A percentile compares a stretch with the other conserved stretches of the same genome.
Conservation (phyloP, 2,329 filamentous ascomycete species). For the Bisporella sp. region DNA sequence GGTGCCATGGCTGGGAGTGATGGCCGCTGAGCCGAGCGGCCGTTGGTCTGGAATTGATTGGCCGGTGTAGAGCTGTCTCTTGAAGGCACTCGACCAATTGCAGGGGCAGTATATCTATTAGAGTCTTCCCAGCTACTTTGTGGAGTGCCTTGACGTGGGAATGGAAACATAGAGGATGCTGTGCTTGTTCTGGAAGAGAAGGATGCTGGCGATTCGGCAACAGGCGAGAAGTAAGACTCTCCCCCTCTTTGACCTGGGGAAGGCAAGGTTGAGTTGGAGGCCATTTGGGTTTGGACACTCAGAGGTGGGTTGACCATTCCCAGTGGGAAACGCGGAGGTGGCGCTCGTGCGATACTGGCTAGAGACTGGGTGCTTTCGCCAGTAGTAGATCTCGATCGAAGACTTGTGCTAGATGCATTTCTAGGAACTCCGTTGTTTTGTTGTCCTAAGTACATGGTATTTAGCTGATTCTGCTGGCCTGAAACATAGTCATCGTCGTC, state of each 20-base stretch:
- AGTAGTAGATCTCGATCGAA: slow-evolving; percentile 71
- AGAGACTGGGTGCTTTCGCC: slow-evolving; percentile 59
- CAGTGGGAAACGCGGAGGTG: slow-evolving; percentile 64
- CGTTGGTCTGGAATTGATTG: slow-evolving; percentile 54
- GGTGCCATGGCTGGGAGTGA: slow-evolving; percentile 68
- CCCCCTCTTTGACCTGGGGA: slow-evolving; percentile 25
- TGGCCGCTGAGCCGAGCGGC: slow-evolving; percentile 65
- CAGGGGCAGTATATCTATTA: slow-evolving; percentile 81
- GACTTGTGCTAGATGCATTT: slow-evolving; percentile 66
- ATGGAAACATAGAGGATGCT: slow-evolving; percentile 71
- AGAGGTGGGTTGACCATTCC: slow-evolving; percentile 52
- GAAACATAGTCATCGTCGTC: slow-evolving; percentile 40
- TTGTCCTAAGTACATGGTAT: slow-evolving; percentile 22
- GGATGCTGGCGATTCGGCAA: slow-evolving; percentile 69
- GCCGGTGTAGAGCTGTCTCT: slow-evolving; percentile 62
- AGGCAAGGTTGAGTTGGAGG: slow-evolving; percentile 27
- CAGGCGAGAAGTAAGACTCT: slow-evolving; percentile 91
- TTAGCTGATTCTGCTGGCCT: slow-evolving; percentile 29
- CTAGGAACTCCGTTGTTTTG: slow-evolving; percentile 50
- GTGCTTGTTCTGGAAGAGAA: slow-evolving; percentile 67
- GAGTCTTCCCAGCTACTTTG: slow-evolving; percentile 61
- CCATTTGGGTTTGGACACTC: slow-evolving; percentile 57
- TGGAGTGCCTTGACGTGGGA: slow-evolving; percentile 67
- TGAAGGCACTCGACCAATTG: slow-evolving; percentile 74
- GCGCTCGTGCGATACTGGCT: slow-evolving; percentile 48